Percentiles rank a stretch among this genome's conserved stretches.
These are phyloP conservation scores for Daldinia childiae DNA, from an alignment of 495 filamentous ascomycete genomes.

Conservation along the genomic window DNA sequence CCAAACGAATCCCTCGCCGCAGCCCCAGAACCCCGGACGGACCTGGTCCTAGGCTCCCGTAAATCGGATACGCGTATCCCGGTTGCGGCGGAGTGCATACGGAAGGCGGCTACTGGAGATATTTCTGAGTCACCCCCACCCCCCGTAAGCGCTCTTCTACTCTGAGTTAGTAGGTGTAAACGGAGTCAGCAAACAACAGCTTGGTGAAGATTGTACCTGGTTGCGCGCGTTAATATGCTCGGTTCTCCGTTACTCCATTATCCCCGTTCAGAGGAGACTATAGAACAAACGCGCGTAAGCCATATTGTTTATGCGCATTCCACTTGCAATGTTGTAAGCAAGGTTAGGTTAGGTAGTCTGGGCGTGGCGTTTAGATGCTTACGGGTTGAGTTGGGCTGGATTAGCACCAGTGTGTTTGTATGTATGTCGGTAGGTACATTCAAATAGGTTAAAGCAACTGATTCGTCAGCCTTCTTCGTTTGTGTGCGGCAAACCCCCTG, in stretches of 20 bases:
- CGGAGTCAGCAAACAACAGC: constrained; percentile 18
- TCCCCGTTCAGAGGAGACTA: constrained; percentile 8
- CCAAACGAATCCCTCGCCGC: constrained; percentile 2
- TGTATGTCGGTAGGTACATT: constrained; percentile 1
- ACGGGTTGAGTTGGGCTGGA: constrained; percentile 15
- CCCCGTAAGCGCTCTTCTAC: constrained; percentile 20
- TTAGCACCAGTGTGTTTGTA: background rate
- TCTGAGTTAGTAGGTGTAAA: constrained; percentile 12
- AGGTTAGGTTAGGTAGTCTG: too few species aligned
- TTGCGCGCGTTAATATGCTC: background rate
- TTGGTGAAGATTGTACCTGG: background rate
- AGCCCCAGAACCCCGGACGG: constrained; percentile 13
- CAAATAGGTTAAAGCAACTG: constrained; percentile 11
- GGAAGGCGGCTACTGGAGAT: constrained; percentile 28
- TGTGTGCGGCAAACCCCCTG: constrained; percentile 22
- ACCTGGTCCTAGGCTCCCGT: constrained; percentile 22
- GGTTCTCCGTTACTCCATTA: constrained; percentile 2
- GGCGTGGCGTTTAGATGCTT: constrained; percentile 37
- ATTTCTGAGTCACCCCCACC: constrained; percentile 21
- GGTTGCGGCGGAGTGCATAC: constrained; percentile 39
- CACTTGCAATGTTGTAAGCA: constrained; percentile 27
- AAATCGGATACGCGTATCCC: constrained; percentile 22
- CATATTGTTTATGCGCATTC: constrained; percentile 16
- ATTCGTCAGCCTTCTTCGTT: constrained; percentile 40
- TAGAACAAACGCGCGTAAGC: constrained; percentile 30